Conservation (phyloP, 805 yeast species). For the Candida dajiaensis region DNA sequence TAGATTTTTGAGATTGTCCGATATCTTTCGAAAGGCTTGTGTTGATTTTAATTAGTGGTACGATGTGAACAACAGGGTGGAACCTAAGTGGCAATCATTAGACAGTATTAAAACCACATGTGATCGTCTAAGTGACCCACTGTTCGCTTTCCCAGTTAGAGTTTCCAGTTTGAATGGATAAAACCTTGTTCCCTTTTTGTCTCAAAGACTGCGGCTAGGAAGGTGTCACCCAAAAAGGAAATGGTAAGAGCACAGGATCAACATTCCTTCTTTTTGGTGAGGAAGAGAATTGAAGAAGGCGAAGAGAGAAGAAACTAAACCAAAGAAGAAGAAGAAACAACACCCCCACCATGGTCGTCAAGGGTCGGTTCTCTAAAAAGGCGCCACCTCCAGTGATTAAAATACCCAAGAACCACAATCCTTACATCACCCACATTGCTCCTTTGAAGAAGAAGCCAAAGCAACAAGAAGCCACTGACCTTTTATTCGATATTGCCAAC, state of each 20-base stretch:
- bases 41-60: neutral
- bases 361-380: conserved; percentile 14
- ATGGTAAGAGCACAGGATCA: neutral
- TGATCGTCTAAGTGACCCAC: too few species aligned
- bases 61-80: too few species aligned
- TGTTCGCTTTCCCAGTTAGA: too few species aligned
- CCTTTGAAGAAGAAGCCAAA: conserved; percentile 44
- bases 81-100: too few species aligned
- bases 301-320: too few species aligned
- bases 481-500: conserved; percentile 64
- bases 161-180: too few species aligned
- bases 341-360: conserved; percentile 15
- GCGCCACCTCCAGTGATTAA: conserved; percentile 10
- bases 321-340: neutral
- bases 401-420: conserved; percentile 25
- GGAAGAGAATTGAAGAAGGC: too few species aligned
- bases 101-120: too few species aligned
- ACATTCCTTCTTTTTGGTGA: too few species aligned
- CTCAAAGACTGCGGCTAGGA: too few species aligned
- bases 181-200: too few species aligned
- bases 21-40: neutral
- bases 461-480: conserved; percentile 45
- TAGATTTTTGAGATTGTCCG: neutral
- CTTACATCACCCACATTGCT: conserved; percentile 26
- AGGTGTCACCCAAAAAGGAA: neutral